Evolutionary conservation across 2,329 filamentous ascomycete genomes (phyloP).

Genomic region (Fusarium duplospermum): DNA sequence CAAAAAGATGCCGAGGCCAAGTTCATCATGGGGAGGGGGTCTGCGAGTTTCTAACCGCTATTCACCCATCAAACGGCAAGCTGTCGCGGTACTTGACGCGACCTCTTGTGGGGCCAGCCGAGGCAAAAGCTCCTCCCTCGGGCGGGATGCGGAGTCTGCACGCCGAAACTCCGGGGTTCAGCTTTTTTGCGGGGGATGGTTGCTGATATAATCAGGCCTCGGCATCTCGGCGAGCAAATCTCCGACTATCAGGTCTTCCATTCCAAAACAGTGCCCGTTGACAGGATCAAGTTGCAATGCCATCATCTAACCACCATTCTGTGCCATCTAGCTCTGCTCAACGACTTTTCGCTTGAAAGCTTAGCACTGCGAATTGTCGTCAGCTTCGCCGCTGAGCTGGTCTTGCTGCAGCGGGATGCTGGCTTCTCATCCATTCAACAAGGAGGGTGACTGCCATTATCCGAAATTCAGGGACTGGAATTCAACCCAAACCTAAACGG

Average conservation of each 20-base stretch:
- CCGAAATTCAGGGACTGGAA: constrained; percentile 24
- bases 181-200: not conserved
- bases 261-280: not conserved
- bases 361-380: not conserved
- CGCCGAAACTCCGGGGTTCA: constrained; percentile 39
- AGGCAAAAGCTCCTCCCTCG: constrained; percentile 41
- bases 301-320: not conserved
- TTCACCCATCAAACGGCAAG: constrained; percentile 32
- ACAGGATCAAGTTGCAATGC: not conserved
- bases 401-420: not conserved
- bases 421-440: not conserved
- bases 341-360: not conserved
- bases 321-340: not conserved
- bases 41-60: constrained; percentile 15
- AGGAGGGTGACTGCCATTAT: not conserved
- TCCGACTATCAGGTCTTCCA: not conserved
- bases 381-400: not conserved
- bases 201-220: not conserved
- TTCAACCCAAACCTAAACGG: constrained; percentile 15
- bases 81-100: constrained; percentile 34
- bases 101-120: constrained; percentile 46
- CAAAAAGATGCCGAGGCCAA: constrained; percentile 37
- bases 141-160: constrained; percentile 10
- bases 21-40: constrained; percentile 34
- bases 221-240: not conserved